Conservation (phyloP, 108 stramenopile species). For the Bacterosira constricta region DNA sequence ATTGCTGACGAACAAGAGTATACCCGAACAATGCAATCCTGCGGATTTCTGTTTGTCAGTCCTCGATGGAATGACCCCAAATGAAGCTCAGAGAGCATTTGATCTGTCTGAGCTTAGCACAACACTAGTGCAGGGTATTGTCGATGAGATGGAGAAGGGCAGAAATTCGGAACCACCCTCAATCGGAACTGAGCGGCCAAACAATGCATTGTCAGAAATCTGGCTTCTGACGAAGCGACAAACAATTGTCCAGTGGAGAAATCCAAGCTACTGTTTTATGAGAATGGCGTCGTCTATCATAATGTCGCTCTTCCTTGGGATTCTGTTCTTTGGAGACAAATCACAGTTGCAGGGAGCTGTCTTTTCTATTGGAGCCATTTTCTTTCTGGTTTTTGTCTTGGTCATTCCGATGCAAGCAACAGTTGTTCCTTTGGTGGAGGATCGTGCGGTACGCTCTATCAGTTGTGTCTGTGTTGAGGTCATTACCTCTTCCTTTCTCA, state of each 20-base stretch:
- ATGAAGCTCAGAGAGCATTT: conserved; percentile 24
- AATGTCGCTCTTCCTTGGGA: conserved; percentile 30
- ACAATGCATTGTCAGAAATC: conserved; percentile 23
- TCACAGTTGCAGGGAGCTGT: conserved; percentile 40
- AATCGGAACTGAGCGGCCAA: background rate
- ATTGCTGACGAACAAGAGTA: conserved; percentile 1
- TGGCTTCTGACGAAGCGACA: conserved; percentile 38
- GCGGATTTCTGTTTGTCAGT: conserved; percentile 30
- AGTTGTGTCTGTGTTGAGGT: no score
- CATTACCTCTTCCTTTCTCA: no score
- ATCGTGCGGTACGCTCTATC: conserved; percentile 35
- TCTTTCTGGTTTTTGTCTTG: conserved; percentile 49
- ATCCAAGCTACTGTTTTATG: conserved; percentile 49
- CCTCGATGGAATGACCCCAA: conserved; percentile 28
- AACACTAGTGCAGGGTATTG: conserved; percentile 5
- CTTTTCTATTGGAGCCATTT: conserved; percentile 45
- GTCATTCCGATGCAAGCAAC: conserved; percentile 57
- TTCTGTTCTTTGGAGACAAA: conserved; percentile 44
- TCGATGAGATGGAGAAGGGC: conserved; percentile 11
- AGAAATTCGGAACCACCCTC: background rate
- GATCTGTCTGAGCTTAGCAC: background rate
- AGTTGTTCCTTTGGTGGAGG: conserved; percentile 50
- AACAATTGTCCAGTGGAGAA: conserved; percentile 43
- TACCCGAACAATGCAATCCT: conserved; percentile 17
- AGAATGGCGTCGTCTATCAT: conserved; percentile 18